Base-by-base conservation (phyloP, 768 basidiomycete species). In the Boletellus emodensis region DNA sequence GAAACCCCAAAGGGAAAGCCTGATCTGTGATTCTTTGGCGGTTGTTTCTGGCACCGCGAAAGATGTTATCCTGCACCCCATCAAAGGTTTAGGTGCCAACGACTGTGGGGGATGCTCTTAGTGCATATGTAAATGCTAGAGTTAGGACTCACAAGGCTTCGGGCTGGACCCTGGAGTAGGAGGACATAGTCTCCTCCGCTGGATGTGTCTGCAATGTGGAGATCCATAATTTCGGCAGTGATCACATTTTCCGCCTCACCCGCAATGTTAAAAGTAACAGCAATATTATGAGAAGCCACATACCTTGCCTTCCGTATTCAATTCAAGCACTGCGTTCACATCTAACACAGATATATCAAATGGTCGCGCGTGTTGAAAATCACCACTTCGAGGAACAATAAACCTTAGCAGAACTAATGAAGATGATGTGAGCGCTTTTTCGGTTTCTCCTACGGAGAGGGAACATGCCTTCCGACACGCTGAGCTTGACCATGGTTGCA, bases 21-120 rank as follows among this genome's bases (percentile, higher is more conserved):
- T 82, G 53, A 95, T 66, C 48, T 77, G 77, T 1, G 90, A 90
- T 64, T 93, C 88, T 70, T 95, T 94, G n/a, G 79, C 74, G 1
- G 72, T 75, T 0, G 83, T 79, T 48, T 77, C 81, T 2, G 83
- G 76, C 12, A 84, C 71, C 3, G 75, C 68, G 3, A 82, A 61
- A 0, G 93, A 92, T 10, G 76, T 75, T 60, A 93, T 82, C n/a
- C 79, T 76, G 15, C 87, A 65, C 51, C 84, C 82, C 41, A 90
- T 44, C 20, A 83, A 63, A 3, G 84, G 75, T 44, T 71, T 76
- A 10, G 79, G 67, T 15, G 71, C 52, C 1, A 72, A 71, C 2
- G 69, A 68, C 83, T 85, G 51, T 26, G 26, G 48, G 2, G 28
- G 6, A 28, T 51, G 22, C 36, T 12, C 32, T 57, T 26, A 53